Evolutionary conservation across 2,329 filamentous ascomycete genomes (phyloP), one percentile per base, ranked within the genome.

Genomic region (Verruconis gallopava): DNA sequence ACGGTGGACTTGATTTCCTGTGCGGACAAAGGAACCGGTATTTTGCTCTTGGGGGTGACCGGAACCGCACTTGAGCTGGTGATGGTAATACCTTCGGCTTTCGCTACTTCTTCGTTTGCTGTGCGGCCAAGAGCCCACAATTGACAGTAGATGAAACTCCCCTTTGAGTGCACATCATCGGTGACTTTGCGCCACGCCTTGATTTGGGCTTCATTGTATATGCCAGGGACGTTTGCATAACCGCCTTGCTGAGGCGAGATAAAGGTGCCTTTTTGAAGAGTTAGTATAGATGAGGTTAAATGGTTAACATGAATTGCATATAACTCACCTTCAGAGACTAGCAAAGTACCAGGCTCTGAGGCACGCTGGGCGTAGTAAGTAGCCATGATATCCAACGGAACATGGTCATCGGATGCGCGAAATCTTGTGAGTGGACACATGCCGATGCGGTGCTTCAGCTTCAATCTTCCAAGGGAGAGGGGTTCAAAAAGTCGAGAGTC

Each of bases 261-360:
- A 15, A 6, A 36, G 9, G 33, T 18, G n/a, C n/a, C n/a, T n/a
- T n/a, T n/a, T n/a, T n/a, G n/a, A n/a, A n/a, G n/a, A n/a, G n/a
- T n/a, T n/a, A n/a, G n/a, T n/a, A n/a, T n/a, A n/a, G n/a, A n/a
- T n/a, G n/a, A n/a, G n/a, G n/a, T n/a, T n/a, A n/a, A n/a, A n/a
- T n/a, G n/a, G n/a, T n/a, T n/a, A n/a, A n/a, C n/a, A n/a, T n/a
- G n/a, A n/a, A n/a, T n/a, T n/a, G n/a, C n/a, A n/a, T n/a, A n/a
- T n/a, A 66, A 65, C 5, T 71, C 72, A 0, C 65, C 74, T 53
- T 79, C 76, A 3, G 68, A 68, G 48, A 79, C 68, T 32, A 79
- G 55, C 2, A 80, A 57, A 1, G 72, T 75, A 20, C 73, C 72
- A 3, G 67, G 65, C 9, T 61, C 60, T 4, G 61, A 63, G 28